These are phyloP conservation scores for Populus hybrid DNA, from an alignment of 441 rosid genomes.

Conservation along the genomic window DNA sequence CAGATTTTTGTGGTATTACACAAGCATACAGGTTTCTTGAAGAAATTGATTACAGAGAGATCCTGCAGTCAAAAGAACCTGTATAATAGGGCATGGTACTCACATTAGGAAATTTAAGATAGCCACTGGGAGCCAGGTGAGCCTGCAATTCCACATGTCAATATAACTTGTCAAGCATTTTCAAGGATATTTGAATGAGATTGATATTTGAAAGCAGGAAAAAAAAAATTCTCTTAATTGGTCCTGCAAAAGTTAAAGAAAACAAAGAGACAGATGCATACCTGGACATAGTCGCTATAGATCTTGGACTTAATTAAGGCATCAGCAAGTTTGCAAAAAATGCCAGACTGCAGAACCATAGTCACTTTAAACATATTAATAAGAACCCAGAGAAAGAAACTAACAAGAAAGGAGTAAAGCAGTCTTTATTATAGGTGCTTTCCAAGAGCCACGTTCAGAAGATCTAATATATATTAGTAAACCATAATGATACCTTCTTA, in stretches of 20 bases:
- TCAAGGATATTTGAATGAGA: conserved; percentile 4
- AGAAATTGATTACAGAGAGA: background rate
- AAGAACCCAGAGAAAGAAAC: background rate
- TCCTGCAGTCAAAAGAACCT: background rate
- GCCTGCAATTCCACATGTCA: conserved; percentile 42
- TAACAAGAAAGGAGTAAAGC: background rate
- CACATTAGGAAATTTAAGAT: conserved; percentile 71
- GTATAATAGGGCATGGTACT: conserved; percentile 24
- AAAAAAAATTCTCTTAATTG: background rate
- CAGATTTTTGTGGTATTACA: background rate
- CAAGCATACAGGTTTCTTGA: background rate
- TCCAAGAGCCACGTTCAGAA: background rate
- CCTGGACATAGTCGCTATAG: conserved; percentile 70
- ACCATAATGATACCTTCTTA: background rate
- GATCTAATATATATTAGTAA: background rate
- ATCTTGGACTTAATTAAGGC: conserved; percentile 51
- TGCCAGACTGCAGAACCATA: conserved; percentile 51
- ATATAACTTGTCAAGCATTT: conserved; percentile 4
- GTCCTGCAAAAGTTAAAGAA: background rate
- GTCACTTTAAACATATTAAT: background rate
- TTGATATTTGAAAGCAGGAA: no score
- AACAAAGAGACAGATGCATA: conserved; percentile 22
- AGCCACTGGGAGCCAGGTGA: conserved; percentile 81
- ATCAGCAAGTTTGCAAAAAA: conserved; percentile 51
- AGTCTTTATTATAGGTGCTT: background rate